Evolutionary conservation across 805 yeast species (phyloP), one percentile per base, ranked within the genome.

Genomic region (Metschnikowia proteae): DNA sequence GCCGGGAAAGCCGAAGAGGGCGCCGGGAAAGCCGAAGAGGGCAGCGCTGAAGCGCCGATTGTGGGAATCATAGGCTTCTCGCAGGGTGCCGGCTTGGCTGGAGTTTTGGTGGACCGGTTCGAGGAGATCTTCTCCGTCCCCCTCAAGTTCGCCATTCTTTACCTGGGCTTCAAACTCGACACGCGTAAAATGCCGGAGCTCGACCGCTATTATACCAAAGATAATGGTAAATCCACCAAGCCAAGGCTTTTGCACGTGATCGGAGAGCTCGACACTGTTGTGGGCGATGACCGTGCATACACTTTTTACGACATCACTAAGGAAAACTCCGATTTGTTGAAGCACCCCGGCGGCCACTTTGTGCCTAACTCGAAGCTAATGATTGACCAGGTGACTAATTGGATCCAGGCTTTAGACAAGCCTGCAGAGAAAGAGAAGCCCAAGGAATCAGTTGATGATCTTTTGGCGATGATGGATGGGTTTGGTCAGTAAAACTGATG

Each of bases 311-410:
- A 71, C 17, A 46, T 50, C 25, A 52, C 62, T 43, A 62, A 62
- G 50, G 76, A 78, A 13, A 66, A 76, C 34, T 80, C 84, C 45
- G 78, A 79, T 45, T 70, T 86, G 5, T 73, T 85, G 50, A 84
- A 80, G 54, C 99, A 92, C 61, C 97, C 97, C 7, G 98, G 99
- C 52, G 97, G 98, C 1, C 99, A 92, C 63, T 90, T 86, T 70
- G 96, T 92, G 41, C 99, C 98, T 28, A 89, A 88, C 67, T 84
- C 90, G 43, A 87, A 86, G 65, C 43, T 63, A 11, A 59, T 66
- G 51, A 63, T 72, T 1, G 73, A 68, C 46, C 71, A 70, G 51
- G 75, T 72, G 5, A 59, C 65, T 13, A 70, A 67, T 49, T 73
- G 77, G 77, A 68, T 73, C 9, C 62, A 59, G 43, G 43, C 50